A percentile compares a stretch with the other conserved stretches of the same genome.
Evolutionary conservation across 371 early-diverging fungal species (phyloP).

Genomic region (Actinomortierella wolfii): DNA sequence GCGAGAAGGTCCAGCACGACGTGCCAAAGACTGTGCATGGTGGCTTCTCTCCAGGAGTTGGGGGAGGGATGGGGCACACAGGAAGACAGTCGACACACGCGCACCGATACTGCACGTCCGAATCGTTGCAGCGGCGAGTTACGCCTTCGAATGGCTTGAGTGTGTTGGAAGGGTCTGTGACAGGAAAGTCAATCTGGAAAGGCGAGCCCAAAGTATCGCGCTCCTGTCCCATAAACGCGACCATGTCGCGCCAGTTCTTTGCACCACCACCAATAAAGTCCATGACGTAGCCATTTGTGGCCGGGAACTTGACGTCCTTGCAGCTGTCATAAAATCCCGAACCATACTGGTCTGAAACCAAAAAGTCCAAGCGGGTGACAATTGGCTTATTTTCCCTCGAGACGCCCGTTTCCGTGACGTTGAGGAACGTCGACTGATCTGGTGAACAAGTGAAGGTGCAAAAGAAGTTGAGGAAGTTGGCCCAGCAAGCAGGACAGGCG

Average conservation of each 20-base stretch:
- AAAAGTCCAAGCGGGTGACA: constrained; percentile 61
- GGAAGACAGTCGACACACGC: constrained; percentile 76
- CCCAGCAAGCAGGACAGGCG: constrained; percentile 81
- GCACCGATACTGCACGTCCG: constrained; percentile 63
- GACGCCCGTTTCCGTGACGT: constrained; percentile 54
- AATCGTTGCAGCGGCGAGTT: constrained; percentile 62
- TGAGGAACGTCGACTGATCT: constrained; percentile 73
- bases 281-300: constrained; percentile 74
- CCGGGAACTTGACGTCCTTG: constrained; percentile 76
- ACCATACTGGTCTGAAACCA: constrained; percentile 66
- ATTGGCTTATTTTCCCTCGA: constrained; percentile 40
- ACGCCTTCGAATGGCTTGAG: constrained; percentile 50
- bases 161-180: constrained; percentile 26
- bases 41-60: constrained; percentile 54
- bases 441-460: constrained; percentile 78
- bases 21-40: constrained; percentile 60
- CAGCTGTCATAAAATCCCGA: constrained; percentile 73
- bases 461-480: constrained; percentile 73
- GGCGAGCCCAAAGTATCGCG: constrained; percentile 68
- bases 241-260: constrained; percentile 68
- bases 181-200: constrained; percentile 72
- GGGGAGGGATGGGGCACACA: constrained; percentile 62
- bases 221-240: constrained; percentile 67
- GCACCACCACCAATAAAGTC: constrained; percentile 81
- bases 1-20: constrained; percentile 64